Base-by-base conservation (phyloP, 768 basidiomycete species). In the Lactifluus piperatus region DNA sequence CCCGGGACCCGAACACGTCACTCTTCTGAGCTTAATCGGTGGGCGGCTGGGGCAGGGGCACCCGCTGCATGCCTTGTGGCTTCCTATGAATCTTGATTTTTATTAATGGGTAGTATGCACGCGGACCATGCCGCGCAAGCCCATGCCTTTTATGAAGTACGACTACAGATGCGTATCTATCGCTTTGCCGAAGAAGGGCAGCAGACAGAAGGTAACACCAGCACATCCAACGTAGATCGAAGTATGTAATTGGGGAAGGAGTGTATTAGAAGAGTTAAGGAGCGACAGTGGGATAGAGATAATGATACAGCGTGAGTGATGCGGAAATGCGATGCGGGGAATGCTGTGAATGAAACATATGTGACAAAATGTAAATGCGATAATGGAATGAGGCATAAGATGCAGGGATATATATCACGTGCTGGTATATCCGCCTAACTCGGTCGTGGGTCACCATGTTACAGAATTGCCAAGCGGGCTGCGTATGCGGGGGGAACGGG, bases 261-360 rank as follows among this genome's bases (percentile, higher is more conserved):
- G 29, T 27, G 48, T 51, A 51, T 60, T 55, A 46, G 16, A 29
- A 20, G 11, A 22, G 37, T 44, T 30, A 60, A 51, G 36, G 54
- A 56, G 37, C 59, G 58, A 55, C 48, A 29, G 16, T 14, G 56
- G 39, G 48, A 37, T 55, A 51, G 58, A 44, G 59, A 56, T 60
- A 60, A 51, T 56, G 50, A 60, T 60, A 60, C 59, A 60, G 37
- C 7, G 37, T 26, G 37, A 32, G 36, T 56, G 54, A 55, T 55
- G 54, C 49, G 16, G 26, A 20, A n/a, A 56, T 60, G 36, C 44
- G 43, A 51, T 56, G 59, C 20, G 41, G 18, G 36, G 47, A 39
- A 52, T 58, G 57, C 56, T 41, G 27, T 50, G 44, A 39, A 46
- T 60, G 49, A 36, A 26, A 56, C 39, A 49, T 2, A n/a, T 26